Percentiles rank a stretch among this genome's conserved stretches.
These are phyloP conservation scores for Lasiodiplodia citricola DNA, from an alignment of 2,329 filamentous ascomycete species.

Conservation along the genomic window DNA sequence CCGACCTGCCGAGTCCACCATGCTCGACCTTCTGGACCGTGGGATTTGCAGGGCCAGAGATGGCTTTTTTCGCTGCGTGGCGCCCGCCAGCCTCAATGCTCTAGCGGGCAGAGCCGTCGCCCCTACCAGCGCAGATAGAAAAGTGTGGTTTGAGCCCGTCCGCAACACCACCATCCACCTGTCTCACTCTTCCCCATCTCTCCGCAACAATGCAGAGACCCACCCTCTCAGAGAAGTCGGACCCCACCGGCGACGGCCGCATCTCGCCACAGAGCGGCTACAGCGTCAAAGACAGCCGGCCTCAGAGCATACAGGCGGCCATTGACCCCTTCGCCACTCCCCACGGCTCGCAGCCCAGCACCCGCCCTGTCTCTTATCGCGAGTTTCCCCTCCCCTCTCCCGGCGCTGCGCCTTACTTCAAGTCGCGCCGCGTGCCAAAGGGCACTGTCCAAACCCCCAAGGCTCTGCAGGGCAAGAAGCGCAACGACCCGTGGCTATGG, in stretches of 20 bases:
- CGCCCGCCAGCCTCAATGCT: not conserved
- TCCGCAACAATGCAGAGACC: conserved; percentile 19
- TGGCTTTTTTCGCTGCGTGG: not conserved
- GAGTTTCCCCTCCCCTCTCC: conserved; percentile 8
- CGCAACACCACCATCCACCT: not conserved
- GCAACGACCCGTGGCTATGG: conserved; percentile 23
- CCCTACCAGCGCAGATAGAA: conserved; percentile 7
- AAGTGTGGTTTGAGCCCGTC: conserved; percentile 1
- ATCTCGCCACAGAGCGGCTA: not conserved
- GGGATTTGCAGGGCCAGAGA: not conserved
- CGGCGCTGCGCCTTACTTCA: conserved; percentile 10
- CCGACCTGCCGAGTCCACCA: not conserved
- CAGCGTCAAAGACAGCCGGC: not conserved
- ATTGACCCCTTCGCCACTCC: conserved; percentile 18
- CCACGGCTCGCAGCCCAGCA: not conserved
- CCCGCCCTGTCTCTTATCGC: not conserved
- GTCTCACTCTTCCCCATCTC: not conserved
- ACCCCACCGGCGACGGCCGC: not conserved
- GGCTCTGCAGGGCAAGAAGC: conserved; percentile 6
- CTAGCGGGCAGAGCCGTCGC: not conserved
- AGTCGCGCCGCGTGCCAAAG: conserved; percentile 6
- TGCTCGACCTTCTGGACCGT: conserved; percentile 4
- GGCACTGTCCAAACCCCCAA: conserved; percentile 21
- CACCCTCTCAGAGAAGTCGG: conserved; percentile 1
- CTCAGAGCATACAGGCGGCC: not conserved